Conservation (phyloP, 192 early-diverging fungal genomes). For the Linnemannia schmuckeri region DNA sequence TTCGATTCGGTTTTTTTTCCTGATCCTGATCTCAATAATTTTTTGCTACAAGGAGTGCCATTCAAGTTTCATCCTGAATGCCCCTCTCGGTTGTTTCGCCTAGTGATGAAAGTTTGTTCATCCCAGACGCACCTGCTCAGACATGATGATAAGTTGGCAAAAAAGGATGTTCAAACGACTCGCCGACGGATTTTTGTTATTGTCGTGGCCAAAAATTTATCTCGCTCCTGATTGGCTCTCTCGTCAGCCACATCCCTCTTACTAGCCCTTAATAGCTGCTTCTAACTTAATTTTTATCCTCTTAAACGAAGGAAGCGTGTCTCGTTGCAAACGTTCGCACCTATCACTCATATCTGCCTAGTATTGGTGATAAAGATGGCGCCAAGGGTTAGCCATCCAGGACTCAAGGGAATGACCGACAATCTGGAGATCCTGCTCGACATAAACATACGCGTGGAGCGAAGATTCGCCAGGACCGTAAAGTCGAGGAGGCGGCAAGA, state of each 20-base stretch:
- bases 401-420: not conserved
- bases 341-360: too few species aligned
- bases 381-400: not conserved
- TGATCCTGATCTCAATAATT: not conserved
- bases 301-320: not conserved
- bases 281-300: not conserved
- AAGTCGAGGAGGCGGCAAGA: not conserved
- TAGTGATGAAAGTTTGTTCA: not conserved
- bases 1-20: not conserved
- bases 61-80: not conserved
- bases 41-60: not conserved
- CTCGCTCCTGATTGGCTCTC: constrained; percentile 16
- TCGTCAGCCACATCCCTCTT: constrained; percentile 15
- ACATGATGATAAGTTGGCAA: constrained; percentile 56
- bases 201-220: constrained; percentile 30
- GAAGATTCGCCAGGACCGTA: not conserved
- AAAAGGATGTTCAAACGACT: constrained; percentile 51
- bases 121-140: constrained; percentile 54
- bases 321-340: too few species aligned
- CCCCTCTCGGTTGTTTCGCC: not conserved
- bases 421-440: not conserved
- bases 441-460: not conserved
- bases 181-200: constrained; percentile 31
- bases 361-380: not conserved
- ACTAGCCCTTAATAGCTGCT: not conserved